A percentile compares a stretch with the other conserved stretches of the same genome.
Evolutionary conservation across 176 grass and related monocot species (phyloP).

Genomic region (Musa schizocarpa): DNA sequence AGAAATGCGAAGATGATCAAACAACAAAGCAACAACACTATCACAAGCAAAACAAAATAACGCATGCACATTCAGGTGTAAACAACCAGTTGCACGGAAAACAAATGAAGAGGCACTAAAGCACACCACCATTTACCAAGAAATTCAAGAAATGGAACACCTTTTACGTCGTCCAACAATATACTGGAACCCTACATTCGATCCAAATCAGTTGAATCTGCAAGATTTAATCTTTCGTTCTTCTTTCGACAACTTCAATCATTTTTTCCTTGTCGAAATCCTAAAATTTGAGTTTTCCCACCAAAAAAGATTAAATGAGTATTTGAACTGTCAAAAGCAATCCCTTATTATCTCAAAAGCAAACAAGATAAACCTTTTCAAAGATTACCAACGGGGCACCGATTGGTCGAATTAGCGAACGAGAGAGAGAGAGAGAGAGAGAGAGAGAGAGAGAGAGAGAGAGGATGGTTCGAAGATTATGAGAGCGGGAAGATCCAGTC

Average conservation of each 20-base stretch:
- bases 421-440: background rate
- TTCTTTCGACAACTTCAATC: background rate
- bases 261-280: background rate
- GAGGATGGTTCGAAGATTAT: constrained; percentile 22
- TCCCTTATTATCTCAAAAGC: too few relatives aligned
- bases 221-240: background rate
- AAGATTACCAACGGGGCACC: too few relatives aligned
- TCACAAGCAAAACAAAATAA: background rate
- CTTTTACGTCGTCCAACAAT: constrained; percentile 96
- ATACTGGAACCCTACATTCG: constrained; percentile 91
- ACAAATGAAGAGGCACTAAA: background rate
- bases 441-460: background rate
- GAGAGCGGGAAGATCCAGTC: constrained; percentile 79
- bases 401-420: too few relatives aligned
- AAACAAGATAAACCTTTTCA: too few relatives aligned
- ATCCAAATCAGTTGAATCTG: constrained; percentile 97
- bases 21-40: background rate
- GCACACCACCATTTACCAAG: constrained; percentile 80
- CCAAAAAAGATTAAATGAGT: constrained; percentile 7
- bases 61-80: background rate
- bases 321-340: too few relatives aligned
- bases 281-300: background rate
- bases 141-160: constrained; percentile 99
- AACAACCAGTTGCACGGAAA: background rate
- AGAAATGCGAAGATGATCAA: constrained; percentile 56